Evolutionary conservation across 495 filamentous ascomycete species (phyloP).

Genomic region (Talaromyces borbonicus): DNA sequence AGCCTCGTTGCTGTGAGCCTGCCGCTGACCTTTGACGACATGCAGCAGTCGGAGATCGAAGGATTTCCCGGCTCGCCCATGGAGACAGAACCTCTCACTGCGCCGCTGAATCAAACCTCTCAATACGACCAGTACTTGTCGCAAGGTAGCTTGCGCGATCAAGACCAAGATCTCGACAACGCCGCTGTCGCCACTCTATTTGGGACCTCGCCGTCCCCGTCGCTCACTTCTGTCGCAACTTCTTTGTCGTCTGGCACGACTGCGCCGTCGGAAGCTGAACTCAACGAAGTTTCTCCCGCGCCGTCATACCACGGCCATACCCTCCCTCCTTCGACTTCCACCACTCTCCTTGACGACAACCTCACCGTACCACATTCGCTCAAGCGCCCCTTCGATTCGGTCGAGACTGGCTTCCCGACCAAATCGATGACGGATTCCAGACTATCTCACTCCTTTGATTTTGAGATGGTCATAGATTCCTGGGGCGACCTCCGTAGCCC

Average conservation of each 20-base stretch:
- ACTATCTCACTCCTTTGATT: conserved; percentile 10
- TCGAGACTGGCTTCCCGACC: conserved; percentile 39
- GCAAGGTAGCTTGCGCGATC: conserved; percentile 17
- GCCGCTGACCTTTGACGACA: conserved; percentile 22
- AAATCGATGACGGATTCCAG: conserved; percentile 29
- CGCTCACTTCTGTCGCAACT: conserved; percentile 35
- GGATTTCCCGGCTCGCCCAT: conserved; percentile 23
- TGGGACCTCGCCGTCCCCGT: conserved; percentile 38
- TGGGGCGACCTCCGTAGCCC: conserved; percentile 65
- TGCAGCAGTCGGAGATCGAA: conserved; percentile 21
- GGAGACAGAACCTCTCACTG: conserved; percentile 26
- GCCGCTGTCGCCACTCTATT: conserved; percentile 30
- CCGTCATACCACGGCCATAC: no score
- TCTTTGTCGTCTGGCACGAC: conserved; percentile 43
- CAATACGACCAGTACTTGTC: conserved; percentile 36
- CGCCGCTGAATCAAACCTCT: conserved; percentile 21
- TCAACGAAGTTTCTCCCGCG: conserved; percentile 1
- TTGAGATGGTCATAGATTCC: conserved; percentile 30
- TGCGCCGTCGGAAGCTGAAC: conserved; percentile 20
- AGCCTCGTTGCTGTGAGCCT: conserved; percentile 26
- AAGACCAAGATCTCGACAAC: conserved; percentile 25
- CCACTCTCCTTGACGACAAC: conserved; percentile 17
- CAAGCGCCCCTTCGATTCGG: conserved; percentile 37
- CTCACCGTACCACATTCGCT: conserved; percentile 21
- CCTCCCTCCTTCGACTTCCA: not conserved